Conservation (phyloP, 768 basidiomycete genomes). For the Leccinum boreale region DNA sequence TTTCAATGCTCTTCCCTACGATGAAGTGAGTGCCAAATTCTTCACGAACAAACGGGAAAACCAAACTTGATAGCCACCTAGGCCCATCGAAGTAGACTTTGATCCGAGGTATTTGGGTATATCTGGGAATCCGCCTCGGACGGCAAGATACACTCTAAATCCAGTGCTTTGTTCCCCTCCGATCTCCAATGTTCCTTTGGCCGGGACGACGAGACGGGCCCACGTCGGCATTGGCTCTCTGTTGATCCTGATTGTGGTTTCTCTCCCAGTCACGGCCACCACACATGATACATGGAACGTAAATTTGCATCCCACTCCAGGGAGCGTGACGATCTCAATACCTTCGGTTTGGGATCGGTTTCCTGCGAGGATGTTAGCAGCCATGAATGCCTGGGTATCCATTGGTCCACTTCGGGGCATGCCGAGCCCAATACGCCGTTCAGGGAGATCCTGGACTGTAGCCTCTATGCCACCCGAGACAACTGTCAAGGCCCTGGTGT, state of each 20-base stretch:
- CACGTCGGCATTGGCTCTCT: conserved; percentile 42
- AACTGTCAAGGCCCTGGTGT: conserved; percentile 48
- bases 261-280: conserved; percentile 55
- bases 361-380: conserved; percentile 57
- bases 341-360: conserved; percentile 50
- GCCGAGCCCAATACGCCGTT: conserved; percentile 50
- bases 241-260: conserved; percentile 41
- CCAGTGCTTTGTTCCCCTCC: conserved; percentile 34
- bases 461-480: conserved; percentile 53
- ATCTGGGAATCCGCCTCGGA: conserved; percentile 59
- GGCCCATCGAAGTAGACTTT: conserved; percentile 61
- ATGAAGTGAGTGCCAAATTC: conserved; percentile 3
- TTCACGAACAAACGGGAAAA: neutral
- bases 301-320: conserved; percentile 42
- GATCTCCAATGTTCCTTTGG: conserved; percentile 42
- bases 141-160: conserved; percentile 51
- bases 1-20: conserved; percentile 49
- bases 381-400: conserved; percentile 54
- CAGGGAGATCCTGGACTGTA: conserved; percentile 53
- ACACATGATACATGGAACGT: conserved; percentile 49
- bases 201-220: conserved; percentile 45
- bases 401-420: conserved; percentile 64
- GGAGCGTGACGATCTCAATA: conserved; percentile 50
- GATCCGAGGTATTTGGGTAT: conserved; percentile 57
- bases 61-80: conserved; percentile 52